Evolutionary conservation across 2,329 filamentous ascomycete species (phyloP).

Genomic region (Colletotrichum chrysophilum): DNA sequence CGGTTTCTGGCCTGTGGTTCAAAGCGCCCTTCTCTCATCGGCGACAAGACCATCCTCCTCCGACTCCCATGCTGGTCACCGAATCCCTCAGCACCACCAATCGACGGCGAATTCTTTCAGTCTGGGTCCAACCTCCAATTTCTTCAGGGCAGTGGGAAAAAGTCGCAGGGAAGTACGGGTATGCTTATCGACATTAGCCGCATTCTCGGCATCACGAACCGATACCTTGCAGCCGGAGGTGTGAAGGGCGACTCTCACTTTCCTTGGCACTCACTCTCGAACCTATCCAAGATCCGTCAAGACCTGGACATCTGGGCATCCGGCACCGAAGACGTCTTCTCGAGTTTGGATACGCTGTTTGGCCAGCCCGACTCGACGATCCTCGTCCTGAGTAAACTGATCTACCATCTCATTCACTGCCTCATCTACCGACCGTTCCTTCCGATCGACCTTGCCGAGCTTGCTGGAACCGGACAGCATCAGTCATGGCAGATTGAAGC

Average conservation of each 20-base stretch:
- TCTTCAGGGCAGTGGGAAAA: constrained; percentile 70
- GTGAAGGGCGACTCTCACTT: constrained; percentile 91
- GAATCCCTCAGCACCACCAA: constrained; percentile 61
- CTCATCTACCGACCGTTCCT: constrained; percentile 87
- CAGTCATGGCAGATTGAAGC: constrained; percentile 94
- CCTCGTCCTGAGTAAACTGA: constrained; percentile 81
- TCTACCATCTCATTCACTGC: constrained; percentile 88
- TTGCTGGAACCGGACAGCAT: constrained; percentile 81
- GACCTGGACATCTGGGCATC: constrained; percentile 87
- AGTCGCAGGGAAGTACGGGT: constrained; percentile 75
- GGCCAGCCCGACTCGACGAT: constrained; percentile 79
- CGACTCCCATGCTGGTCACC: constrained; percentile 78
- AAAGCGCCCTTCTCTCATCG: constrained; percentile 79
- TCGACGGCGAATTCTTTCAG: constrained; percentile 84
- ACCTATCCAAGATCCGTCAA: constrained; percentile 83
- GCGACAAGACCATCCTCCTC: constrained; percentile 77
- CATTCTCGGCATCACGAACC: constrained; percentile 82
- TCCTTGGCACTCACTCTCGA: constrained; percentile 87
- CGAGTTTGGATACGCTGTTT: constrained; percentile 76
- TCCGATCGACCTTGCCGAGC: constrained; percentile 81
- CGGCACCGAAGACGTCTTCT: constrained; percentile 80
- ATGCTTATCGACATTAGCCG: constrained; percentile 86
- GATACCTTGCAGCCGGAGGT: constrained; percentile 83
- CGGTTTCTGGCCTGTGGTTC: constrained; percentile 84
- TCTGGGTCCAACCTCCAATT: constrained; percentile 79